Conservation (phyloP, 352 stramenopile species). For the Phytophthora macrochlamydospora region DNA sequence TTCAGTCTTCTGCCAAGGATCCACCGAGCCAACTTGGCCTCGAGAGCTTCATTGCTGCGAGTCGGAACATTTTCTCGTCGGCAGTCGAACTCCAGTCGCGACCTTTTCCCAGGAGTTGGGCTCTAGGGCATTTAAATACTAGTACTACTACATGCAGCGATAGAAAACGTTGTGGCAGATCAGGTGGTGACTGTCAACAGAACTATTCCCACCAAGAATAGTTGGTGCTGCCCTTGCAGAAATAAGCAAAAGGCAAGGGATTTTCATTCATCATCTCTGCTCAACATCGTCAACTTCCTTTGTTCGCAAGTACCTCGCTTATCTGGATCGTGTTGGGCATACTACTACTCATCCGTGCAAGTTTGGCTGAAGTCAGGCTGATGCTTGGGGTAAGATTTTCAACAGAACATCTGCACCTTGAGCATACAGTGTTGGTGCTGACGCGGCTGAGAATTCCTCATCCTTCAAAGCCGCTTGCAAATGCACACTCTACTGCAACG, state of each 20-base stretch:
- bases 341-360: background rate
- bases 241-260: background rate
- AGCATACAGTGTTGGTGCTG: constrained; percentile 24
- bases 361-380: constrained; percentile 13
- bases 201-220: background rate
- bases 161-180: background rate
- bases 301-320: background rate
- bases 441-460: constrained; percentile 12
- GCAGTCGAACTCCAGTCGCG: constrained; percentile 23
- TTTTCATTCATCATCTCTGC: background rate
- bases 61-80: constrained; percentile 39
- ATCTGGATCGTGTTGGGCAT: constrained; percentile 12
- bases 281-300: background rate
- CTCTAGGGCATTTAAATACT: constrained; percentile 3
- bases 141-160: background rate
- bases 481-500: constrained; percentile 2
- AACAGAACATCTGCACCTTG: constrained; percentile 19
- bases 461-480: constrained; percentile 5
- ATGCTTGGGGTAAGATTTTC: constrained; percentile 3
- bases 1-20: constrained; percentile 65
- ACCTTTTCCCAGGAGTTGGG: background rate
- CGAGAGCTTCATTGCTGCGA: constrained; percentile 39
- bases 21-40: constrained; percentile 23
- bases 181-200: background rate
- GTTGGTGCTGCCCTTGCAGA: background rate